Evolutionary conservation across 2,329 filamentous ascomycete species (phyloP).

Genomic region (Aspergillus sp.): DNA sequence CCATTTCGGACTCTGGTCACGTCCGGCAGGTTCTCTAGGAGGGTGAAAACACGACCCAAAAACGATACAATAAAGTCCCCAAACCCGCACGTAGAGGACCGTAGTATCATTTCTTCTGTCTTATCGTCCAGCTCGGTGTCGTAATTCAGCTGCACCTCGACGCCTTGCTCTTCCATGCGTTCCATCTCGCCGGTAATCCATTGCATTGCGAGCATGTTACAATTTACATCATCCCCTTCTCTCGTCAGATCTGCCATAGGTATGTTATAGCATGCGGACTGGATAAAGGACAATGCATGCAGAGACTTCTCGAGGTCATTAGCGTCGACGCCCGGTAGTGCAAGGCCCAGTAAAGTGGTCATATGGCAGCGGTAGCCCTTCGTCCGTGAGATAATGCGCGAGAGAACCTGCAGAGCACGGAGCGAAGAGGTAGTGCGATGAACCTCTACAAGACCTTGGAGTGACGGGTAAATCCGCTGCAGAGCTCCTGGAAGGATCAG

Average conservation of each 20-base stretch:
- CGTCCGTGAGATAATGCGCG: slow-evolving; percentile 84
- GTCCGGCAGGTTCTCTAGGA: slow-evolving; percentile 93
- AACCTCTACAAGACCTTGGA: slow-evolving; percentile 95
- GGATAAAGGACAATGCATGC: slow-evolving; percentile 91
- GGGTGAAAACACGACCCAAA: slow-evolving; percentile 89
- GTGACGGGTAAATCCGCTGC: slow-evolving; percentile 93
- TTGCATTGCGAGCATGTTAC: slow-evolving; percentile 76
- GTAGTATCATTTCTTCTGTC: slow-evolving; percentile 82
- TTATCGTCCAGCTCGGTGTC: slow-evolving; percentile 76
- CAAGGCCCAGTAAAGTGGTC: slow-evolving; percentile 87
- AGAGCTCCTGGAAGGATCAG: slow-evolving; percentile 89
- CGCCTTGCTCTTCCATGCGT: slow-evolving; percentile 84
- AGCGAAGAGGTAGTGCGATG: slow-evolving; percentile 94
- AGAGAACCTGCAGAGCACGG: slow-evolving; percentile 86
- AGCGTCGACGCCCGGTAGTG: slow-evolving; percentile 92
- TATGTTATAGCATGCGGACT: slow-evolving; percentile 93
- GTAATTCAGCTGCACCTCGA: slow-evolving; percentile 84
- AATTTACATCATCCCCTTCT: slow-evolving; percentile 67
- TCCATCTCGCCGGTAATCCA: slow-evolving; percentile 97
- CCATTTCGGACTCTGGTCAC: slow-evolving; percentile 82
- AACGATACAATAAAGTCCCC: slow-evolving; percentile 90
- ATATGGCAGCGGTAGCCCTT: slow-evolving; percentile 98
- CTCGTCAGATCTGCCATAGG: slow-evolving; percentile 81
- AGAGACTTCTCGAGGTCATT: slow-evolving; percentile 97
- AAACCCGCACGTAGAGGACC: slow-evolving; percentile 91